These are phyloP conservation scores for Nemania sp. DNA, from an alignment of 2,329 filamentous ascomycete genomes.

Conservation along the genomic window DNA sequence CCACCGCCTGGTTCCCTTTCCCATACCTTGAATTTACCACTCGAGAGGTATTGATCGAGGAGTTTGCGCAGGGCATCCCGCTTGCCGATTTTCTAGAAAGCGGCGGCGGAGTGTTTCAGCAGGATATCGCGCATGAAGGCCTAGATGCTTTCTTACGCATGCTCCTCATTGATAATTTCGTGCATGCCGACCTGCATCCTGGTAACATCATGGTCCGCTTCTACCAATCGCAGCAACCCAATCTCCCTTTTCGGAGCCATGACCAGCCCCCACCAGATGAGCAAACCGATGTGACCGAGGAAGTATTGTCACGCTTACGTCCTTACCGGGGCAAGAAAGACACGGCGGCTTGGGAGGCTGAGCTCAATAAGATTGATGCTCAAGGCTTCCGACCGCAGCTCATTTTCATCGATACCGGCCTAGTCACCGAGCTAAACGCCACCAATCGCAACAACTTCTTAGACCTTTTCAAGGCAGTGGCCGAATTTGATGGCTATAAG, in stretches of 20 bases:
- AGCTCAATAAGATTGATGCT: slow-evolving; percentile 74
- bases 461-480: slow-evolving; percentile 92
- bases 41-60: slow-evolving; percentile 87
- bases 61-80: slow-evolving; percentile 93
- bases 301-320: slow-evolving; percentile 77
- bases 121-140: slow-evolving; percentile 92
- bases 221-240: slow-evolving; percentile 78
- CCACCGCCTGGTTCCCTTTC: slow-evolving; percentile 95
- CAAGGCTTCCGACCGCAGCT: slow-evolving; percentile 93
- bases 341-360: slow-evolving; percentile 69
- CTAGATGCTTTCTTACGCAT: slow-evolving; percentile 95
- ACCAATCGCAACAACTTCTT: slow-evolving; percentile 89
- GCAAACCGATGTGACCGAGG: slow-evolving; percentile 76
- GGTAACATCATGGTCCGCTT: slow-evolving; percentile 99
- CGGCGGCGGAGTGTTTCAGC: slow-evolving; percentile 88
- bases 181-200: slow-evolving; percentile 93
- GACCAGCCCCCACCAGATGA: slow-evolving; percentile 38
- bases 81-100: slow-evolving; percentile 87
- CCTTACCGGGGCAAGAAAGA: slow-evolving; percentile 69
- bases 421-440: slow-evolving; percentile 90
- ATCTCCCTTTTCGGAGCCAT: slow-evolving; percentile 56
- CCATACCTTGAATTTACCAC: slow-evolving; percentile 93
- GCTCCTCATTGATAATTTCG: slow-evolving; percentile 95
- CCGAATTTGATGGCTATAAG: slow-evolving; percentile 95
- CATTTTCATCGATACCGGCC: slow-evolving; percentile 94